Evolutionary conservation across 2,329 filamentous ascomycete genomes (phyloP).

Genomic region (Penicillium sp.): DNA sequence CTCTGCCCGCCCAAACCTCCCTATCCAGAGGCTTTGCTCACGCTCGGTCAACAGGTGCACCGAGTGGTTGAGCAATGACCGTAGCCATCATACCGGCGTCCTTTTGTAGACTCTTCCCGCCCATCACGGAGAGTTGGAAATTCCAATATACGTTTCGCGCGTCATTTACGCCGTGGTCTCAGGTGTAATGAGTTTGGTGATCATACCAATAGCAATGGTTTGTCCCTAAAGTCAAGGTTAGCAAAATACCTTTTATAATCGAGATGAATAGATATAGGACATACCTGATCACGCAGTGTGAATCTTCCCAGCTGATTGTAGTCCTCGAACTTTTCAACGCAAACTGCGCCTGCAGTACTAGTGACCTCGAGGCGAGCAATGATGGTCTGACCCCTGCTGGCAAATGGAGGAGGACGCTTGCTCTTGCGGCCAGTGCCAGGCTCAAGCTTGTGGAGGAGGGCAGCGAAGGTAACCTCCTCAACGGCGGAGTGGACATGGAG

Average conservation of each 20-base stretch:
- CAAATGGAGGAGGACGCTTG: conserved; percentile 89
- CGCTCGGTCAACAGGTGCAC: conserved; percentile 1
- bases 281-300: conserved; percentile 81
- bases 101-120: conserved; percentile 9
- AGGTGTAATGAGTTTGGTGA: conserved; percentile 73
- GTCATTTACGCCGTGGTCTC: conserved; percentile 22
- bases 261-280: conserved; percentile 21
- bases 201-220: conserved; percentile 99
- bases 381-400: conserved; percentile 74
- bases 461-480: conserved; percentile 90
- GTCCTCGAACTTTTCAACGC: conserved; percentile 91
- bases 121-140: conserved; percentile 3
- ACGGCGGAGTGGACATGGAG: conserved; percentile 96
- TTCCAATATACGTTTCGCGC: conserved; percentile 4
- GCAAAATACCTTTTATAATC: conserved; percentile 18
- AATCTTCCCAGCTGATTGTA: conserved; percentile 92
- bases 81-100: background rate
- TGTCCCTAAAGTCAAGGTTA: conserved; percentile 64
- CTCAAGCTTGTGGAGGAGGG: conserved; percentile 87
- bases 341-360: conserved; percentile 80
- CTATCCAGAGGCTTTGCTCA: conserved; percentile 10
- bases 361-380: conserved; percentile 89
- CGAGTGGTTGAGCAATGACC: conserved; percentile 1
- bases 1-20: conserved; percentile 21
- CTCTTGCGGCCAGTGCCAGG: conserved; percentile 92